Evolutionary conservation across 208 protist genomes (phyloP).

Genomic region (Baffinella frigidus): DNA sequence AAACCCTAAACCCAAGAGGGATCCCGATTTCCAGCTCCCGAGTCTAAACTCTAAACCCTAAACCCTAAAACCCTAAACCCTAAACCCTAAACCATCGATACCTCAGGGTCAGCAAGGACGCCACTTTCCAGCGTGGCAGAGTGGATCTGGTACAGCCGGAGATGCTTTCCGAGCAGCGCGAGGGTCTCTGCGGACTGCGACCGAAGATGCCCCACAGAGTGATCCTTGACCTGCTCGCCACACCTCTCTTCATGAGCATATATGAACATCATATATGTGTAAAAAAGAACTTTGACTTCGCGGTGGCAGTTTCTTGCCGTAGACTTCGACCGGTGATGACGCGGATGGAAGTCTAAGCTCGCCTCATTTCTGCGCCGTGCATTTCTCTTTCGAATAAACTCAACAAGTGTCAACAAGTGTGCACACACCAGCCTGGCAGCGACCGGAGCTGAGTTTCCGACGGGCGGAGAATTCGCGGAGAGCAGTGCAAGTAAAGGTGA

Average conservation of each 20-base stretch:
- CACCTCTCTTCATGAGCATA: no score
- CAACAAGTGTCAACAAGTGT: neutral
- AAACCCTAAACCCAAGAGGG: neutral
- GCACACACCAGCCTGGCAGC: neutral
- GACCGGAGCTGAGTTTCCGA: neutral
- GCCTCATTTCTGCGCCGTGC: no score
- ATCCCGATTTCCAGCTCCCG: neutral
- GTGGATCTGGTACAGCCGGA: conserved; percentile 48
- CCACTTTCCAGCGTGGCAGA: conserved; percentile 30
- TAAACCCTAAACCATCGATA: neutral
- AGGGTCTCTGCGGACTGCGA: no score
- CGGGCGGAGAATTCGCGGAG: conserved; percentile 65
- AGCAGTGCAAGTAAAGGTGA: no score
- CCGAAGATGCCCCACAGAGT: no score
- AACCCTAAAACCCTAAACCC: neutral
- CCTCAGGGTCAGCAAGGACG: neutral
- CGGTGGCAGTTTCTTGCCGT: no score
- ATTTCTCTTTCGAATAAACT: no score
- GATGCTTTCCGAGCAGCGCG: neutral
- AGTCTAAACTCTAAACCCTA: neutral
- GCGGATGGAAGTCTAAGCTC: neutral
- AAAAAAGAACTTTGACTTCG: no score
- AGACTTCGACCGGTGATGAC: neutral
- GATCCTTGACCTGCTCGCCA: no score
- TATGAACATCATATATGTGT: no score